A percentile compares a stretch with the other conserved stretches of the same genome.
These are phyloP conservation scores for Xylaria acuta DNA, from an alignment of 495 filamentous ascomycete species.

Conservation along the genomic window DNA sequence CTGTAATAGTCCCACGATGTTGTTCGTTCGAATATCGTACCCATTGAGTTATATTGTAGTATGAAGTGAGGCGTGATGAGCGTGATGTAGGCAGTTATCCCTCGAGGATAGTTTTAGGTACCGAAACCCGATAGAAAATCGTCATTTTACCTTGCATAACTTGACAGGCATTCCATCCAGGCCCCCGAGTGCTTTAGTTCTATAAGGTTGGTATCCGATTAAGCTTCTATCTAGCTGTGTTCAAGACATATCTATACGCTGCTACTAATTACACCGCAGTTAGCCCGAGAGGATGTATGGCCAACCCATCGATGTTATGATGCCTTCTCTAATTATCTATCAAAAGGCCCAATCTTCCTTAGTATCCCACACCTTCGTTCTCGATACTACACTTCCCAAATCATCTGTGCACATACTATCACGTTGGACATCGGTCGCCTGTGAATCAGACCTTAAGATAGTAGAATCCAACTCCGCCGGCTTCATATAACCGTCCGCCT, in stretches of 20 bases:
- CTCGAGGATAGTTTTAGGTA: not conserved
- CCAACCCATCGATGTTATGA: not conserved
- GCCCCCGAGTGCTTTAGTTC: not conserved
- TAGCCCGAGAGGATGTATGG: not conserved
- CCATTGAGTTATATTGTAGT: not conserved
- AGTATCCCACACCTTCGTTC: not conserved
- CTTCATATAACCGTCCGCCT: slow-evolving; percentile 4
- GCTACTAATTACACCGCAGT: not conserved
- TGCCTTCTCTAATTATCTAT: not conserved
- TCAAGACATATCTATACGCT: not conserved
- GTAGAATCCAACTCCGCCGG: slow-evolving; percentile 7
- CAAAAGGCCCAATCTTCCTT: not conserved
- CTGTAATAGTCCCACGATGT: no score
- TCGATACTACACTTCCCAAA: not conserved
- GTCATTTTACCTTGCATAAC: not conserved
- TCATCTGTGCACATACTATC: not conserved
- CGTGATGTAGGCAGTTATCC: not conserved
- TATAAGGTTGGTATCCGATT: not conserved
- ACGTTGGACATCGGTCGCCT: not conserved
- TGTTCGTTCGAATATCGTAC: no score
- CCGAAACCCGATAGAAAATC: not conserved
- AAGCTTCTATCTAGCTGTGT: not conserved
- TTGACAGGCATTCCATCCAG: not conserved
- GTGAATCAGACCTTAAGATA: not conserved
- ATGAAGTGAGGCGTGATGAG: not conserved